Evolutionary conservation across 208 protist genomes (phyloP), one percentile per base, ranked within the genome.

Genomic region (Trypanosoma mega): DNA sequence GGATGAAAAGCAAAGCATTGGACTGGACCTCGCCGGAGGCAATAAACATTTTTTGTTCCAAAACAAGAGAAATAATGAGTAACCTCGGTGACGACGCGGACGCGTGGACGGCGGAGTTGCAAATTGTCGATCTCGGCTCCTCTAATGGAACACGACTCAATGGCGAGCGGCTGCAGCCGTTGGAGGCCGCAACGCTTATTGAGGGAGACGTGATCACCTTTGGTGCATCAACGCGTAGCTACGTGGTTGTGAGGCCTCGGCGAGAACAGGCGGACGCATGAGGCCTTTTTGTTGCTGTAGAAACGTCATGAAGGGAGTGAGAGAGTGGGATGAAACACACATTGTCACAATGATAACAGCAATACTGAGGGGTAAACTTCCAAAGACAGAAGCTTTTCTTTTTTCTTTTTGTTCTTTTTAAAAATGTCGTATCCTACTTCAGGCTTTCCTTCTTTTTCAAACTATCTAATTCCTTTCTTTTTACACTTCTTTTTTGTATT

Each of bases 111-210:
- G 56, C 82, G 48, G 81, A 93, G 57, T 52, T 95, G 50, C 76
- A 83, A 61, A 39, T 96, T 21, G 60, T 75, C 3, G 89, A 96
- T 60, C 60, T 96, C 14, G 58, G 55, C 34, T 90, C 83, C 2
- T 92, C 89, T 0, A 92, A 96, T 55, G 77, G 78, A 18, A 87
- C 77, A 9, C 67, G 62, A 21, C 49, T 91, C 12, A 92, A 96
- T 58, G 80, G 76, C 5, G 75, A 78, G 58, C 49, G 33, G 8
- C 18, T 93, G 20, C 18, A 48, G 4, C 68, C 83, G 7, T 74
- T 63, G 27, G 48, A 51, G 47, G 57, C 77, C 8, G 59, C 37
- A 27, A 70, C 66, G 5, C 52, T 96, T 33, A 79, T 86, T 36
- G 81, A 86, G 20, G 76, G 82, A 9, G 85, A 93, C 54, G 76